Percentiles rank a stretch among this genome's conserved stretches.
Evolutionary conservation across 768 basidiomycete genomes (phyloP).

Genomic region (Multifurca ochricompacta): DNA sequence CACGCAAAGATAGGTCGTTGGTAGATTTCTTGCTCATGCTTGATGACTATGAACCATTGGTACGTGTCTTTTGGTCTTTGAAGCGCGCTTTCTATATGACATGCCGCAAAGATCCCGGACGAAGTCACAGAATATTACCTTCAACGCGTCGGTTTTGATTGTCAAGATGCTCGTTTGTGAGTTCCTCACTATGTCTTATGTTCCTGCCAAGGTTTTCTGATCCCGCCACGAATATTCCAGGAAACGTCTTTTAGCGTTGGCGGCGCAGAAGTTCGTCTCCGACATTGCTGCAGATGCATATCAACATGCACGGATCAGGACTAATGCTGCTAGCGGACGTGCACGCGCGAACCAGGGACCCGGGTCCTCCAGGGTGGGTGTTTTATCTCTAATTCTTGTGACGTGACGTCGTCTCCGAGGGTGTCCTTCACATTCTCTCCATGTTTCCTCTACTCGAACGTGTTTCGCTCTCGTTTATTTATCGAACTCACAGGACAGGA

Average conservation of each 20-base stretch:
- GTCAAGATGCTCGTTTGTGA: constrained; percentile 87
- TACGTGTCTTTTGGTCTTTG: constrained; percentile 31
- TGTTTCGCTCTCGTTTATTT: neutral
- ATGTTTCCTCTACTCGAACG: too few species aligned
- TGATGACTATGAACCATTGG: constrained; percentile 94
- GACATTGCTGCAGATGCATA: constrained; percentile 96
- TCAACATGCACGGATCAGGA: constrained; percentile 94
- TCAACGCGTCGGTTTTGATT: constrained; percentile 92
- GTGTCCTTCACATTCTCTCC: neutral
- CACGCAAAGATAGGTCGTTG: constrained; percentile 80
- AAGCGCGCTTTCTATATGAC: neutral
- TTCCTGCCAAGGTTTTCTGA: constrained; percentile 2
- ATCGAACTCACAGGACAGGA: constrained; percentile 61
- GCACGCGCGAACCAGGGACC: constrained; percentile 56
- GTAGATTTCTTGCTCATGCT: constrained; percentile 94
- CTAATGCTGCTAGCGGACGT: constrained; percentile 73
- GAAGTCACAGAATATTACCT: constrained; percentile 98
- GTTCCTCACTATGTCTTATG: constrained; percentile 23
- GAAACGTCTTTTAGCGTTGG: constrained; percentile 89
- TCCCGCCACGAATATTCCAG: constrained; percentile 34
- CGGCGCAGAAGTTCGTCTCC: constrained; percentile 96
- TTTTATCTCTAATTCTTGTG: neutral
- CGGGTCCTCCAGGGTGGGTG: constrained; percentile 54
- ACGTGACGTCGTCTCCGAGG: neutral
- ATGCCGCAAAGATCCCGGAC: constrained; percentile 70